Evolutionary conservation across 441 rosid genomes (phyloP), one percentile per base, ranked within the genome.

Genomic region (Pelargonium fulgidum): DNA sequence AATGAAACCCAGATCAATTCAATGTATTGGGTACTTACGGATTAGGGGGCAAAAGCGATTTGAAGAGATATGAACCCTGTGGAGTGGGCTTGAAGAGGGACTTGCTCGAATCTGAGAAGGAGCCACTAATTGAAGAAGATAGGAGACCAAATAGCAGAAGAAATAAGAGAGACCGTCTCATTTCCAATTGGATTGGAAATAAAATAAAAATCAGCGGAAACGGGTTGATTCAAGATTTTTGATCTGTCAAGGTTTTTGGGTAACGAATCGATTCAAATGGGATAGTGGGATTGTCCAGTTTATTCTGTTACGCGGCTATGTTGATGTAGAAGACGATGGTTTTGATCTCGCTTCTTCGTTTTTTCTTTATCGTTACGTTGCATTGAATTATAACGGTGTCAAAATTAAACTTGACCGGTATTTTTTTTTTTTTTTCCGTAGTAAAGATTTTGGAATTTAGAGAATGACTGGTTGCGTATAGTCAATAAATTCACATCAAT

Each of bases 91-190:
- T 71, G 59, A 82, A 69, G 36, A 83, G 48, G 20, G 80, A 74
- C 75, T 75, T 73, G 19, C 78, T 74, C 16, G 89, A 76, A 77
- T 76, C 78, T 1, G 81, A 78, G 12, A 74, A 10, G 19, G 77
- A 74, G 39, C 76, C 75, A 0, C 72, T 59, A 12, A 83, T 73
- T 56, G 85, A 80, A 63, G 76, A 78, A n/a, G 86, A 59, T 4
- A 87, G 78, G 11, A 75, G 17, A 19, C 75, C 24, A 3, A 84
- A 29, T 5, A 81, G 65, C 67, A 82, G 67, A 70, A 79, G 72
- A 52, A 83, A 72, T 33, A 85, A 6, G 2, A 75, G 67, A 16
- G 78, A 82, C 72, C 84, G 85, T 71, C 79, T 87, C 92, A 87
- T 89, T 65, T 61, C 45, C 62, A 72, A 22, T 61, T 42, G 62